Evolutionary conservation across 192 early-diverging fungal species (phyloP).

Genomic region (Podila minutissima): DNA sequence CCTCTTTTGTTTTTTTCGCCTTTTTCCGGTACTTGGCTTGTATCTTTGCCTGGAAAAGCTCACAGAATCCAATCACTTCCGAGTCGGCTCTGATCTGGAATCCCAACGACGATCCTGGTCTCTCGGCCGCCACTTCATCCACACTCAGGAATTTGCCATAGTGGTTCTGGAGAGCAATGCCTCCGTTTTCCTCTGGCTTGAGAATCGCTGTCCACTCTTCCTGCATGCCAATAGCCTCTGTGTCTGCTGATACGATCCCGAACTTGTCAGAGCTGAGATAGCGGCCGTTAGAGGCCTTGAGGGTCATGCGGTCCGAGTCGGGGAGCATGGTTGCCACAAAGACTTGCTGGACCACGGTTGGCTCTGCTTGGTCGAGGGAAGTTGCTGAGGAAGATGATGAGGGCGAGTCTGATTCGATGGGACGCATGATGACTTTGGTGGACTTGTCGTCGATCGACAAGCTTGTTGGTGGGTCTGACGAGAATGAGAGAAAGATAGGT

Average conservation of each 20-base stretch:
- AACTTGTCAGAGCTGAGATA: conserved; percentile 84
- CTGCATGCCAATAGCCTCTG: conserved; percentile 80
- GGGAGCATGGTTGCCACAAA: conserved; percentile 73
- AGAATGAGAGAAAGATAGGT: conserved; percentile 72
- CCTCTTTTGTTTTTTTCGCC: conserved; percentile 56
- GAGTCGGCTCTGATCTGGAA: conserved; percentile 74
- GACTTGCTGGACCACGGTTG: conserved; percentile 68
- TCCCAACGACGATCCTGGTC: conserved; percentile 32
- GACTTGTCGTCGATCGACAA: conserved; percentile 60
- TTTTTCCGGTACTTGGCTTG: conserved; percentile 76
- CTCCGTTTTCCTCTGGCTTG: conserved; percentile 64
- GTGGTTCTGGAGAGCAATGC: conserved; percentile 69
- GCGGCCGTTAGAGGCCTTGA: conserved; percentile 71
- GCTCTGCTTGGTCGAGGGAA: conserved; percentile 57
- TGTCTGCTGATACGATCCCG: conserved; percentile 74
- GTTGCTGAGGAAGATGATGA: conserved; percentile 2
- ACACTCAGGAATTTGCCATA: conserved; percentile 75
- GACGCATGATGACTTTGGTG: conserved; percentile 55
- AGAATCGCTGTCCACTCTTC: conserved; percentile 82
- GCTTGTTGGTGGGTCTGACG: conserved; percentile 68
- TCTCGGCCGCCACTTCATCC: conserved; percentile 64
- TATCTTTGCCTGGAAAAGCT: conserved; percentile 74
- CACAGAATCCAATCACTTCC: conserved; percentile 75
- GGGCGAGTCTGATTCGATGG: conserved; percentile 31
- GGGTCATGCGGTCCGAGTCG: conserved; percentile 59